phyloP scores from a whole-genome alignment of 139 green algal species.

The Chlorella vulgaris region DNA sequence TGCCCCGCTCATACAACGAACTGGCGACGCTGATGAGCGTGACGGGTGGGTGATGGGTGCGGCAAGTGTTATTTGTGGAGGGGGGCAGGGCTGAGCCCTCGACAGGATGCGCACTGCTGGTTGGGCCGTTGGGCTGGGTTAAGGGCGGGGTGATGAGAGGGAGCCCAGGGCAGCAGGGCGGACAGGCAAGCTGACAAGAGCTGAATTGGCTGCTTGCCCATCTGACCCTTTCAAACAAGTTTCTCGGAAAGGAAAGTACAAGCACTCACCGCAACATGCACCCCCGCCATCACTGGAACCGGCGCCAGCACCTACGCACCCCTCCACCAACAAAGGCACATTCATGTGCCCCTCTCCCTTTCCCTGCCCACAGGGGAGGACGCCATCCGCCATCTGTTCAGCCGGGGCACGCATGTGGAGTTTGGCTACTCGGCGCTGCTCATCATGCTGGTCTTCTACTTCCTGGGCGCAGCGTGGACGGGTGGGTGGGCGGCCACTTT shows the following conservation, averaged over 20 bases:
- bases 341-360: no score
- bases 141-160: no score
- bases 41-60: conserved; percentile 60
- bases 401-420: conserved; percentile 78
- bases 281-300: no score
- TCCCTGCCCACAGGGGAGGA: conserved; percentile 71
- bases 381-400: conserved; percentile 82
- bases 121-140: no score
- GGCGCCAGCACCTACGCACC: neutral
- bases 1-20: conserved; percentile 80
- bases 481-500: conserved; percentile 1
- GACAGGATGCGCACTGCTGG: no score
- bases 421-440: conserved; percentile 80
- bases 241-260: no score
- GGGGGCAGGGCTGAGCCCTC: no score
- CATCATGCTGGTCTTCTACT: conserved; percentile 75
- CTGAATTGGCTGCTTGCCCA: neutral
- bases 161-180: no score
- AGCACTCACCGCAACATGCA: neutral
- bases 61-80: neutral
- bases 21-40: conserved; percentile 82
- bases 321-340: neutral
- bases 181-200: no score
- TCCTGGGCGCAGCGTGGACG: conserved; percentile 52
- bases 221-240: no score